A percentile compares a stretch with the other conserved stretches of the same genome.
Conservation (phyloP, 441 rosid genomes). For the Omphalea diandra region DNA sequence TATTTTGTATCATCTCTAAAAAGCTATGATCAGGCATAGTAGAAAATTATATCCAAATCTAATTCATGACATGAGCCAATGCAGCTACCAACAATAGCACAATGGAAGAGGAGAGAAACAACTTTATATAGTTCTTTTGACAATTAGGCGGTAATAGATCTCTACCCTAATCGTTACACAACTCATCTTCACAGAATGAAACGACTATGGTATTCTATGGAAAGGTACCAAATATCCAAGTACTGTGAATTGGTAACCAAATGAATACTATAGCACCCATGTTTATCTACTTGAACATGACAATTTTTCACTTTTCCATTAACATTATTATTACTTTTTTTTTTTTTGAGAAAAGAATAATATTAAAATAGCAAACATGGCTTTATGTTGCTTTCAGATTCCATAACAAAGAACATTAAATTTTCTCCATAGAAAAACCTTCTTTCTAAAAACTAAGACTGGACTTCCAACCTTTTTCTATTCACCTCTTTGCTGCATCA, state of each 20-base stretch:
- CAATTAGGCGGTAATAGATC: no score
- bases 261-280: background rate
- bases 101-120: no score
- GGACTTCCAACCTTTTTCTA: background rate
- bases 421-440: background rate
- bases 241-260: background rate
- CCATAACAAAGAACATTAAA: background rate
- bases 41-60: no score
- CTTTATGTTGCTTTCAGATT: background rate
- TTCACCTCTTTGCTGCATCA: constrained; percentile 31
- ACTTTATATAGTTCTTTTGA: no score
- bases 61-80: no score
- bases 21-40: no score
- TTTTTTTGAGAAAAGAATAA: background rate
- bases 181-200: no score
- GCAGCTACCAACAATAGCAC: no score
- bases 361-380: background rate
- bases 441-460: background rate
- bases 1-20: no score
- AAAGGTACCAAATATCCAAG: no score
- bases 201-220: background rate
- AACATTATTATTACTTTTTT: background rate
- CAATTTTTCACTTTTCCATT: background rate
- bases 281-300: background rate
- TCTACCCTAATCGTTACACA: no score